Evolutionary conservation across 2,329 filamentous ascomycete genomes (phyloP).

Genomic region (Sclerotinia sclerotiorum): DNA sequence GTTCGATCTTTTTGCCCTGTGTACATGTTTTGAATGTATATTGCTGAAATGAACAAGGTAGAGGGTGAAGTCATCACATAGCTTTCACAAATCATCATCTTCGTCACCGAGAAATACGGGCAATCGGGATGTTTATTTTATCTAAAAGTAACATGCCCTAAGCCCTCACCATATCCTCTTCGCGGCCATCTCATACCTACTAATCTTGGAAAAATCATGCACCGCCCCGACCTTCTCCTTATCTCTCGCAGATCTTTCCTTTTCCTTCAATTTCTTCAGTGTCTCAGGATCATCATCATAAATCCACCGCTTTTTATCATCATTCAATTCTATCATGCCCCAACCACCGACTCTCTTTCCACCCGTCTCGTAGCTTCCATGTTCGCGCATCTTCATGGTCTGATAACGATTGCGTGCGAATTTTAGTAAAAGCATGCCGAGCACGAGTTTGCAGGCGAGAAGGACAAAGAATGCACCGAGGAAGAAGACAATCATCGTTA

Average conservation of each 20-base stretch:
- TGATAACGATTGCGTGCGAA: slow-evolving; percentile 78
- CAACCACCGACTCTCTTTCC: slow-evolving; percentile 78
- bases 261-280: slow-evolving; percentile 58
- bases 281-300: slow-evolving; percentile 82
- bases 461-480: slow-evolving; percentile 82
- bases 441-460: slow-evolving; percentile 77
- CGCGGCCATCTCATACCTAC: slow-evolving; percentile 89
- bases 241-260: slow-evolving; percentile 62
- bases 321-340: slow-evolving; percentile 82
- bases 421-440: slow-evolving; percentile 83
- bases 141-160: background rate
- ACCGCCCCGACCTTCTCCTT: slow-evolving; percentile 48
- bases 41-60: too few relatives aligned
- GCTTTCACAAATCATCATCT: background rate
- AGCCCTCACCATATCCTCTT: slow-evolving; percentile 83
- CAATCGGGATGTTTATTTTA: background rate
- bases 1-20: too few relatives aligned
- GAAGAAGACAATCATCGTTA: slow-evolving; percentile 85
- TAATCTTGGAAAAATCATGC: slow-evolving; percentile 65
- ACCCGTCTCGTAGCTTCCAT: slow-evolving; percentile 62
- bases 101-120: background rate
- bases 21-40: background rate
- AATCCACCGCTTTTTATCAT: slow-evolving; percentile 82
- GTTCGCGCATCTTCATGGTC: slow-evolving; percentile 69
- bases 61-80: background rate